These are phyloP conservation scores for Chrysoporthe puriensis DNA, from an alignment of 2,329 filamentous ascomycete genomes.

Conservation along the genomic window DNA sequence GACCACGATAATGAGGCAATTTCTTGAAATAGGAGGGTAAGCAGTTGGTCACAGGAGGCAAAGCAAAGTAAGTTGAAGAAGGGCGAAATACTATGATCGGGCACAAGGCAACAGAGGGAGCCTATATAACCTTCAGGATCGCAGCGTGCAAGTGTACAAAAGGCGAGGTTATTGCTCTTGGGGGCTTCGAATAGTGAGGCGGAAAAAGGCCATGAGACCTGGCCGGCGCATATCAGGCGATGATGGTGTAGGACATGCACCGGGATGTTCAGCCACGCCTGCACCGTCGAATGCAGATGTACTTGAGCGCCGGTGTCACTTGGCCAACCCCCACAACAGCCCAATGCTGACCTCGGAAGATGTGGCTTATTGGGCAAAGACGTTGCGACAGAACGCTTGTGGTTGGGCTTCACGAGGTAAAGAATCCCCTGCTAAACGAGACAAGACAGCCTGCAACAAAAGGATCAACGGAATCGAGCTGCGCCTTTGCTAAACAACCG, in stretches of 20 bases:
- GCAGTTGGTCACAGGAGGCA: background rate
- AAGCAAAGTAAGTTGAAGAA: background rate
- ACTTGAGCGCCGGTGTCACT: background rate
- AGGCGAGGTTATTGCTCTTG: background rate
- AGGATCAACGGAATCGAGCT: background rate
- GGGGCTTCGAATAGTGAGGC: background rate
- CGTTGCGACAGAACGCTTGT: background rate
- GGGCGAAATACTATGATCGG: background rate
- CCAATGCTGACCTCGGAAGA: background rate
- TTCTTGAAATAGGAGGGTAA: background rate
- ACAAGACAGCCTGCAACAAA: background rate
- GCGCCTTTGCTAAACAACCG: background rate
- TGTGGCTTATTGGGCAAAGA: conserved; percentile 3
- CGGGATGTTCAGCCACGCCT: background rate
- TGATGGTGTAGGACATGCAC: background rate
- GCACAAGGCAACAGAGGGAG: conserved; percentile 1
- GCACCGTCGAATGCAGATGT: background rate
- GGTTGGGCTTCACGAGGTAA: background rate
- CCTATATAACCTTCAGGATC: conserved; percentile 11
- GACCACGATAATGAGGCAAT: background rate
- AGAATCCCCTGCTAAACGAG: background rate
- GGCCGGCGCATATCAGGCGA: background rate
- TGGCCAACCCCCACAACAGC: background rate
- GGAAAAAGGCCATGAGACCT: background rate
- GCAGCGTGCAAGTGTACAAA: conserved; percentile 2